A percentile compares a stretch with the other conserved stretches of the same genome.
phyloP scores from a whole-genome alignment of 805 yeast species.

The Komagataella ulmi region DNA sequence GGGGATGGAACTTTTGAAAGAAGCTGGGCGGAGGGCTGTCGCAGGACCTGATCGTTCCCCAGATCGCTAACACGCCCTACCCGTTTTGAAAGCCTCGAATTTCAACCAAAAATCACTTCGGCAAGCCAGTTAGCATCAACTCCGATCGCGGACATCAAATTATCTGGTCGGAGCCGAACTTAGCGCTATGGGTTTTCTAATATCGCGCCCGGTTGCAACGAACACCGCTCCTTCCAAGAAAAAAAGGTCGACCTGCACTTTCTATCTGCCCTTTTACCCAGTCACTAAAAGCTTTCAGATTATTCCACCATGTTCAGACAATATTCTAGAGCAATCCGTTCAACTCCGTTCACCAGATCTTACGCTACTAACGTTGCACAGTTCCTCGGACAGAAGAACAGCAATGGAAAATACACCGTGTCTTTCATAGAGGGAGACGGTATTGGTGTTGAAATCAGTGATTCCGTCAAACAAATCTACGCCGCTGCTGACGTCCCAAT shows the following conservation, averaged over 20 bases:
- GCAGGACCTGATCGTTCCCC: neutral
- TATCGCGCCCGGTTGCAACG: neutral
- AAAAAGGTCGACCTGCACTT: neutral
- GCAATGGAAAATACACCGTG: constrained; percentile 82
- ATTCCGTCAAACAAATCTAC: constrained; percentile 87
- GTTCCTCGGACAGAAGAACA: constrained; percentile 48
- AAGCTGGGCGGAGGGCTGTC: too few species aligned
- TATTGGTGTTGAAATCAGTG: constrained; percentile 91
- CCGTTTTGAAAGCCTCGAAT: neutral
- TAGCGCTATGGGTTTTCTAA: neutral
- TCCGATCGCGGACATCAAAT: neutral
- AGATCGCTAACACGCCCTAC: neutral
- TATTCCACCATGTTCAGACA: neutral
- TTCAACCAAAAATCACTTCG: neutral
- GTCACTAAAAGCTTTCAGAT: neutral
- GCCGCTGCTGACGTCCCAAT: constrained; percentile 92
- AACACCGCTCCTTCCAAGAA: neutral
- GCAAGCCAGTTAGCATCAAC: neutral
- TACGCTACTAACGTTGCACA: constrained; percentile 33
- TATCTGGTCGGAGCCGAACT: neutral
- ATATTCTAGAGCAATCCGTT: neutral
- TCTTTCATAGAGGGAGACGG: constrained; percentile 98
- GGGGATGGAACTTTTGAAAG: too few species aligned
- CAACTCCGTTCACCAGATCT: constrained; percentile 2
- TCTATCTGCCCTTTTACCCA: neutral